Percentiles rank a stretch among this genome's conserved stretches.
Evolutionary conservation across 306 rosid species (phyloP).

Genomic region (Quercus robur): DNA sequence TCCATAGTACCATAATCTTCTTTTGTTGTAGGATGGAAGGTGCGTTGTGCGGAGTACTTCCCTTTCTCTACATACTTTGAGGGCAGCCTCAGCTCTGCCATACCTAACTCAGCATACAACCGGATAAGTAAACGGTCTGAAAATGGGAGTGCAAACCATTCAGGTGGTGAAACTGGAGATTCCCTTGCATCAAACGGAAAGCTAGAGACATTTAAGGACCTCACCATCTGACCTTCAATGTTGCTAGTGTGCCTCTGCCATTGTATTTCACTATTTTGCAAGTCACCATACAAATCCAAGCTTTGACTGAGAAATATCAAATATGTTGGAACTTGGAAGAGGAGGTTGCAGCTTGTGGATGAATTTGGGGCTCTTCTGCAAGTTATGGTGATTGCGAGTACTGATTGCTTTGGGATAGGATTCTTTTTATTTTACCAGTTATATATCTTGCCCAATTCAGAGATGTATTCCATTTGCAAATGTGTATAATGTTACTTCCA

Average conservation of each 20-base stretch:
- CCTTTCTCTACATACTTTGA: constrained; percentile 76
- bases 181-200: constrained; percentile 63
- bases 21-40: constrained; percentile 77
- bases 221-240: constrained; percentile 38
- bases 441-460: constrained; percentile 32
- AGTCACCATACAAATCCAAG: constrained; percentile 19
- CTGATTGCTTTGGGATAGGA: constrained; percentile 7
- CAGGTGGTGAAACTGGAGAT: constrained; percentile 32
- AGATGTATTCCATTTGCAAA: constrained; percentile 48
- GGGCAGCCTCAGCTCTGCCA: constrained; percentile 72
- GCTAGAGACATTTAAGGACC: constrained; percentile 59
- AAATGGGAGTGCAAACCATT: constrained; percentile 47
- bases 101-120: constrained; percentile 50
- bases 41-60: constrained; percentile 67
- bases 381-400: constrained; percentile 6
- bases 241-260: constrained; percentile 7
- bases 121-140: constrained; percentile 47
- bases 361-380: neutral
- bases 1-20: neutral
- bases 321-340: constrained; percentile 4
- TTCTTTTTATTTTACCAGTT: constrained; percentile 23
- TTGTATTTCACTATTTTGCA: neutral
- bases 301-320: constrained; percentile 19
- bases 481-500: constrained; percentile 57
- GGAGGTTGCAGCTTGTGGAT: constrained; percentile 26